Percentiles rank a stretch among this genome's conserved stretches.
Conservation (phyloP, 768 basidiomycete species). For the Mycena latifolia region DNA sequence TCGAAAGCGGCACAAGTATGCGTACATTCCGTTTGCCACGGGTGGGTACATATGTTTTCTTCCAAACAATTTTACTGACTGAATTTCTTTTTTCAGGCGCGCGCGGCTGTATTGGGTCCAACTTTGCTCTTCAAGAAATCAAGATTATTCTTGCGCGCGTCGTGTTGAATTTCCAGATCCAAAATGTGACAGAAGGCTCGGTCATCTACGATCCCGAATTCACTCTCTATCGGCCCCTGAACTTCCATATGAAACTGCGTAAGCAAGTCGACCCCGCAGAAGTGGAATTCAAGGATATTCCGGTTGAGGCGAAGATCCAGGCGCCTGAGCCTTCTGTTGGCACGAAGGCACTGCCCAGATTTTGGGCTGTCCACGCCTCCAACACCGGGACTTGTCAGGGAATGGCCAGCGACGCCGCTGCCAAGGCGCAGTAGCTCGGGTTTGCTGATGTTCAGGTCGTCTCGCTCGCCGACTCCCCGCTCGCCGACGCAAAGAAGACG, state of each 20-base stretch:
- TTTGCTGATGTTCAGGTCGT: slow-evolving; percentile 30
- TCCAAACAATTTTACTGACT: neutral
- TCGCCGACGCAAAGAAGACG: slow-evolving; percentile 14
- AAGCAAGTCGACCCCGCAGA: slow-evolving; percentile 22
- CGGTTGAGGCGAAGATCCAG: slow-evolving; percentile 8
- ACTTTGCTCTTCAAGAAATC: no score
- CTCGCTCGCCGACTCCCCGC: slow-evolving; percentile 24
- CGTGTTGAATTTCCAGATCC: slow-evolving; percentile 32
- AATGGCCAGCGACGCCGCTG: slow-evolving; percentile 30
- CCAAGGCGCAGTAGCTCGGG: slow-evolving; percentile 25
- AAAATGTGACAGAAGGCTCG: slow-evolving; percentile 30
- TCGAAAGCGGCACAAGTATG: slow-evolving; percentile 26
- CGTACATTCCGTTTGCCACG: slow-evolving; percentile 31
- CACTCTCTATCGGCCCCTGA: slow-evolving; percentile 26
- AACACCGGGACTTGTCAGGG: slow-evolving; percentile 29
- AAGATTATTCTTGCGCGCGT: slow-evolving; percentile 21
- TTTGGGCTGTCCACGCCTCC: slow-evolving; percentile 34
- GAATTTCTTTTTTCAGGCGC: neutral
- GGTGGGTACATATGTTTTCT: slow-evolving; percentile 8
- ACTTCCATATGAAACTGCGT: slow-evolving; percentile 32
- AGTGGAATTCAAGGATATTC: neutral
- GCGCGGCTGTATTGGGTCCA: slow-evolving; percentile 31
- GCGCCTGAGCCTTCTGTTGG: no score
- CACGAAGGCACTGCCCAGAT: slow-evolving; percentile 7
- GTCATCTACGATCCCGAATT: slow-evolving; percentile 36